These are phyloP conservation scores for Nymphaea colorata DNA, from an alignment of 164 flowering plant species.

Conservation along the genomic window DNA sequence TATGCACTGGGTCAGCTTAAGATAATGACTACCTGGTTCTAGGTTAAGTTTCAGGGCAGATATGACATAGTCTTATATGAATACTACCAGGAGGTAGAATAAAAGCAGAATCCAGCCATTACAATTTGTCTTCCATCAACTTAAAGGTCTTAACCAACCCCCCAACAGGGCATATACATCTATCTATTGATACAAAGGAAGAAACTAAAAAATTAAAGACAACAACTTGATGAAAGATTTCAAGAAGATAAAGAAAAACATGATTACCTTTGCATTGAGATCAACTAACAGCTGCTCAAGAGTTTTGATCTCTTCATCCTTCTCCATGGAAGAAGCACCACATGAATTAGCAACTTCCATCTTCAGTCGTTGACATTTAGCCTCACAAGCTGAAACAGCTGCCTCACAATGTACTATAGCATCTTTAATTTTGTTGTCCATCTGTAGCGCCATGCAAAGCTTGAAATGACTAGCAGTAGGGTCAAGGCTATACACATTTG, in stretches of 20 bases:
- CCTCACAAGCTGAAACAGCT: slow-evolving; percentile 70
- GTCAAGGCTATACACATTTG: slow-evolving; percentile 27
- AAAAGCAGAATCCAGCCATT: too few relatives aligned
- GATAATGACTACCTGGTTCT: too few relatives aligned
- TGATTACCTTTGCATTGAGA: slow-evolving; percentile 74
- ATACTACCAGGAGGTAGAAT: too few relatives aligned
- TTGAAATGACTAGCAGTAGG: slow-evolving; percentile 59
- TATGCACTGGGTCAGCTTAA: too few relatives aligned
- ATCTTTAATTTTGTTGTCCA: slow-evolving; percentile 64
- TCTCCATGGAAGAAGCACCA: slow-evolving; percentile 25
- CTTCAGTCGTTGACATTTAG: slow-evolving; percentile 26
- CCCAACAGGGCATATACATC: background rate
- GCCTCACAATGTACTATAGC: slow-evolving; percentile 79
- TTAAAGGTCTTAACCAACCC: background rate
- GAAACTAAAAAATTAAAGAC: background rate
- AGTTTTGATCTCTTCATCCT: slow-evolving; percentile 60
- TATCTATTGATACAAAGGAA: background rate
- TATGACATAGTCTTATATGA: too few relatives aligned
- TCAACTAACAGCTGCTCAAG: slow-evolving; percentile 52
- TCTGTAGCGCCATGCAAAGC: slow-evolving; percentile 74
- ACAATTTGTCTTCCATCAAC: background rate
- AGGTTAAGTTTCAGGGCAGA: too few relatives aligned
- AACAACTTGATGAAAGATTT: background rate
- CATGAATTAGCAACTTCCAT: slow-evolving; percentile 30
- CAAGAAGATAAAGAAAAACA: background rate